Evolutionary conservation across 108 stramenopile species (phyloP), one percentile per base, ranked within the genome.

Genomic region (Cyclotella choctawhatcheeana): DNA sequence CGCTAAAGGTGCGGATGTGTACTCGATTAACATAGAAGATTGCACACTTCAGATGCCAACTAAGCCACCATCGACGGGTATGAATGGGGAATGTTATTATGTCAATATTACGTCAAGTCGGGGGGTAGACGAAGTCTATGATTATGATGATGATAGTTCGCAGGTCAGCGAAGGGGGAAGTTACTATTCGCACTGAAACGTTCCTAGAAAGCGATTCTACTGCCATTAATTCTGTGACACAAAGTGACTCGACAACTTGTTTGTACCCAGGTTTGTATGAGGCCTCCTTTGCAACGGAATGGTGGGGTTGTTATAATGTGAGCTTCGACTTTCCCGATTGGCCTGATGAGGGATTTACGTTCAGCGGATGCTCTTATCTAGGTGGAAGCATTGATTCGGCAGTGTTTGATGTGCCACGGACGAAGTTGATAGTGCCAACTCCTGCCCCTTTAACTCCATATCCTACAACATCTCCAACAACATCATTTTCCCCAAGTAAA

Each of bases 1-100:
- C 4, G 45, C 58, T 55, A 52, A 60, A 29, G 16, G 51, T 20
- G 44, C 17, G 20, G 48, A 60, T 22, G 71, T 52, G 44, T 60
- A 33, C 30, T 17, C 47, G 1, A 50, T 71, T 5, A 53, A 47
- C 31, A 62, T 71, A 40, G 32, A 20, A 7, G 48, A 62, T 37
- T 71, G 71, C 59, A 52, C 16, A n/a, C 60, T 31, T 20, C 50
- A 34, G 18, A 18, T 71, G 22, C 71, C 59, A 53, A 40, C 61
- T 35, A 17, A 2, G 29, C 14, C 18, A 26, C 48, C 34, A 25
- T 64, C 56, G 4, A 48, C n/a, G 47, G 47, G 47, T 48, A n/a
- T n/a, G 16, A 48, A n/a, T 48, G 47, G 47, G 37, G 37, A 40
- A 48, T 48, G 47, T 48, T 48, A 48, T 48, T n/a, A 10, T 48